Percentiles rank a stretch among this genome's conserved stretches.
Evolutionary conservation across 164 flowering plant genomes (phyloP).

Genomic region (Liquidambar formosana): DNA sequence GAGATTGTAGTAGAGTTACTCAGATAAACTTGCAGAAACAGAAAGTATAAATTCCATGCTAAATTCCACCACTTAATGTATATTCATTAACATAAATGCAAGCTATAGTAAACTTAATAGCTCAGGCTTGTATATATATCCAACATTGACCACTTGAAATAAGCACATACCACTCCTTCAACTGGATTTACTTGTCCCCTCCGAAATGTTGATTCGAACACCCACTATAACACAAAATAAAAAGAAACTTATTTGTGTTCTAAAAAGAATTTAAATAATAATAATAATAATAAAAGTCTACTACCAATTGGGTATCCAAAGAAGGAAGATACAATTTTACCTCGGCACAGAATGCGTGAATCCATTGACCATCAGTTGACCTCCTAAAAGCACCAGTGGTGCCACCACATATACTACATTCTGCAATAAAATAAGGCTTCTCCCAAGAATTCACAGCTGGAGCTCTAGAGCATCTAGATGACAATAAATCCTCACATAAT

Average conservation of each 20-base stretch:
- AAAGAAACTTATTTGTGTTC: background rate
- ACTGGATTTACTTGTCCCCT: constrained; percentile 85
- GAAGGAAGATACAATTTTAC: constrained; percentile 30
- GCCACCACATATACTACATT: constrained; percentile 88
- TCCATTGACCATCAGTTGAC: constrained; percentile 80
- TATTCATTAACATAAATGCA: background rate
- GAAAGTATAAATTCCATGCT: background rate
- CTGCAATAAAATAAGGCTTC: constrained; percentile 45
- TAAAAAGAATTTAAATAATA: background rate
- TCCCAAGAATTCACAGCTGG: constrained; percentile 45
- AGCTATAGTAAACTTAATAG: background rate
- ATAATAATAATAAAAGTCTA: background rate
- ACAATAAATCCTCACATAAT: constrained; percentile 63
- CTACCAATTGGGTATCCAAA: background rate
- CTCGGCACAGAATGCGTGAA: constrained; percentile 98
- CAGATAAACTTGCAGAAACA: background rate
- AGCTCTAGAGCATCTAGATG: constrained; percentile 48
- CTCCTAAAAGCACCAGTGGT: constrained; percentile 88
- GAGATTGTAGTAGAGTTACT: background rate
- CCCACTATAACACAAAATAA: constrained; percentile 64
- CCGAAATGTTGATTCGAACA: constrained; percentile 72
- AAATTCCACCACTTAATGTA: background rate
- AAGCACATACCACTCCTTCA: constrained; percentile 77
- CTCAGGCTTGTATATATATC: background rate
- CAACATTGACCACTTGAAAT: background rate